Conservation (phyloP, 2,329 filamentous ascomycete genomes). For the Fusarium chaquense region DNA sequence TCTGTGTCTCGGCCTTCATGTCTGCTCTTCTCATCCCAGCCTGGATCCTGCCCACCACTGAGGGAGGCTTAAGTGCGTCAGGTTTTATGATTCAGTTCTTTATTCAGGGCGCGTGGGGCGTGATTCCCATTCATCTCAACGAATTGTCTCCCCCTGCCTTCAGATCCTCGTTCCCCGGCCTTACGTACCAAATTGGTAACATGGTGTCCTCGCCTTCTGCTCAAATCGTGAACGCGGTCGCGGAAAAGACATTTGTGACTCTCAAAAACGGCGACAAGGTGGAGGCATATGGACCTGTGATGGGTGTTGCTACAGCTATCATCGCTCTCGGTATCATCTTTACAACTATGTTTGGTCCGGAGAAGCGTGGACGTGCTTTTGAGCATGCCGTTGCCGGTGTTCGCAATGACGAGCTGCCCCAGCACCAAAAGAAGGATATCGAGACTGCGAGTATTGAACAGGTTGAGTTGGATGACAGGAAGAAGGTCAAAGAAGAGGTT, state of each 20-base stretch:
- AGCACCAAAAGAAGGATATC: constrained; percentile 45
- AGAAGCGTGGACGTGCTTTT: constrained; percentile 78
- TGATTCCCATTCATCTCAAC: constrained; percentile 79
- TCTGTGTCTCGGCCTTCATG: constrained; percentile 70
- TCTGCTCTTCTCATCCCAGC: constrained; percentile 74
- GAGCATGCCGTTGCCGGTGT: constrained; percentile 65
- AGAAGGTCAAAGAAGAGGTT: constrained; percentile 25
- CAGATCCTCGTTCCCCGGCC: constrained; percentile 76
- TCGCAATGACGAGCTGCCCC: constrained; percentile 32
- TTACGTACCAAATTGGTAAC: constrained; percentile 81
- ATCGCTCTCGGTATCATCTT: constrained; percentile 76
- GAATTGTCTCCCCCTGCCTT: constrained; percentile 78
- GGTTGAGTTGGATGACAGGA: constrained; percentile 40
- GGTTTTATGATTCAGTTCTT: constrained; percentile 79
- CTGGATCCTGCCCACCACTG: constrained; percentile 75
- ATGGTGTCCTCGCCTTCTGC: constrained; percentile 76
- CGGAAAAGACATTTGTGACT: constrained; percentile 71
- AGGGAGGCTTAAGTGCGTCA: constrained; percentile 69
- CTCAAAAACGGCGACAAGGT: constrained; percentile 66
- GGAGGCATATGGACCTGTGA: constrained; percentile 79
- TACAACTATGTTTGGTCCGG: constrained; percentile 77
- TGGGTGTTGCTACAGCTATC: constrained; percentile 82
- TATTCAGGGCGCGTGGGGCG: constrained; percentile 74
- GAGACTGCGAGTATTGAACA: constrained; percentile 46
- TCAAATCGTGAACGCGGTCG: constrained; percentile 81